Percentiles rank a stretch among this genome's conserved stretches.
Evolutionary conservation across 163 green algal genomes (phyloP).

Genomic region (Scenedesmus sp.): DNA sequence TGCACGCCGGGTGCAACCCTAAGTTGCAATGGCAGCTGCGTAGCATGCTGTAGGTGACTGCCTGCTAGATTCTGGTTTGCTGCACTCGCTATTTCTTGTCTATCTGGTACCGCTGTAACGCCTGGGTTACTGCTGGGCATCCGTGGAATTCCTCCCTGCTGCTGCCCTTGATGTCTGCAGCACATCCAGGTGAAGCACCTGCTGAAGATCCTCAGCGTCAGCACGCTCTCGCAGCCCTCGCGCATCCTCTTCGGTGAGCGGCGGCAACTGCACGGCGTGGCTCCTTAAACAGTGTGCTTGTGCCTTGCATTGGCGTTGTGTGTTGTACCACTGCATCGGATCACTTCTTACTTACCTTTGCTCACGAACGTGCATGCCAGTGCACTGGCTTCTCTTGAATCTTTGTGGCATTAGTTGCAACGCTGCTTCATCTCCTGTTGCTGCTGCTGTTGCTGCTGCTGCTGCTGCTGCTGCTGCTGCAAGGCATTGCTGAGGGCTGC

Average conservation of each 20-base stretch:
- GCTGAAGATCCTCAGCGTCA: conserved; percentile 64
- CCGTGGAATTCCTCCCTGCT: neutral
- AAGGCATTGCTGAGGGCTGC: conserved; percentile 58
- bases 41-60: neutral
- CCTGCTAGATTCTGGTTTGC: neutral
- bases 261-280: neutral
- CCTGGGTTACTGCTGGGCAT: neutral
- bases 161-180: conserved; percentile 43
- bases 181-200: conserved; percentile 76
- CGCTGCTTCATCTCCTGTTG: neutral
- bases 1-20: neutral
- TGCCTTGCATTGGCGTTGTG: neutral
- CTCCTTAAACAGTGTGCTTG: neutral
- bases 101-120: neutral
- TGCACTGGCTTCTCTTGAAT: neutral
- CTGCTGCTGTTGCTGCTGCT: neutral
- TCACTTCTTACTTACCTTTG: neutral
- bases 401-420: neutral
- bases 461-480: conserved; percentile 1
- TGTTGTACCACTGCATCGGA: neutral
- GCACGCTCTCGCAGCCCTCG: conserved; percentile 66
- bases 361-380: neutral
- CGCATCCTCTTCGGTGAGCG: conserved; percentile 73
- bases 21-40: neutral
- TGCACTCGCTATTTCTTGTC: neutral